phyloP scores from a whole-genome alignment of 176 grass and related monocot species.

The Oryza punctata region DNA sequence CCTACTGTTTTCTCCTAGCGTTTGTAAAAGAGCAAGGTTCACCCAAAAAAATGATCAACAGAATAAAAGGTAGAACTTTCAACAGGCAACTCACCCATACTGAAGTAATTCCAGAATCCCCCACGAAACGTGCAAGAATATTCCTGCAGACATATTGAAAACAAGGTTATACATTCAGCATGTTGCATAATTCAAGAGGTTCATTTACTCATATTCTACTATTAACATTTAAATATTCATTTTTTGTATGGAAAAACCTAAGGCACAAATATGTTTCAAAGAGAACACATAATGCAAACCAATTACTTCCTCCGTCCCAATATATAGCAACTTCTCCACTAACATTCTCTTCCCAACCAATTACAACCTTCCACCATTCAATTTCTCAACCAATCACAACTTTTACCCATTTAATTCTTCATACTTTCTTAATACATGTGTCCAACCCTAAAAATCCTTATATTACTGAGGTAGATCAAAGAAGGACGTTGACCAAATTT shows the following conservation, averaged over 20 bases:
- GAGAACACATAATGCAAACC: not conserved
- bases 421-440: no score
- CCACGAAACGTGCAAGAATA: slow-evolving; percentile 79
- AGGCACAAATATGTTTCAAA: no score
- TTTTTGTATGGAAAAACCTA: slow-evolving; percentile 4
- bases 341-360: no score
- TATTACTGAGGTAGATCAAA: no score
- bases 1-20: not conserved
- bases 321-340: no score
- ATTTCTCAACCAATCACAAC: no score
- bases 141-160: slow-evolving; percentile 53
- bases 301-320: not conserved
- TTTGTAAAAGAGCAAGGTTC: slow-evolving; percentile 9
- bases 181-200: slow-evolving; percentile 3
- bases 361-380: no score
- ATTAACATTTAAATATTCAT: not conserved
- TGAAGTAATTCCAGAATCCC: slow-evolving; percentile 98
- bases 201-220: not conserved
- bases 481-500: no score
- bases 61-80: slow-evolving; percentile 25
- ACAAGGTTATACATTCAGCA: slow-evolving; percentile 26
- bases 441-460: no score
- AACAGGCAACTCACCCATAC: slow-evolving; percentile 81
- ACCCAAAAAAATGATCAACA: not conserved
- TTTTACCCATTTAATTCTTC: no score